Evolutionary conservation across 1,284 basidiomycete genomes (phyloP).

Genomic region (Rhizopogon parksii): DNA sequence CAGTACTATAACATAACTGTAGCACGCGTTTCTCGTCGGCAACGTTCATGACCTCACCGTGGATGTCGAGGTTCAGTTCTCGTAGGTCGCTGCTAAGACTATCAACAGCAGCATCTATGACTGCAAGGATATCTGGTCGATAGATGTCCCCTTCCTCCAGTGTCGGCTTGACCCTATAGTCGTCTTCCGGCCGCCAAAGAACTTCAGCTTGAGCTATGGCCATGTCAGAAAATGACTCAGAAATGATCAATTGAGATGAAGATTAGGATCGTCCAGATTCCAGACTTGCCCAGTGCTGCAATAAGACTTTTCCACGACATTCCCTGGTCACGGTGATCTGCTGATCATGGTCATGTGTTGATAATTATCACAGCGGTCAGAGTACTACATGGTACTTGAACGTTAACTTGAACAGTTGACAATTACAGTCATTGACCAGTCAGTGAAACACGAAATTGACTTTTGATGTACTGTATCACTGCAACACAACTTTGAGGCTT

Average conservation of each 20-base stretch:
- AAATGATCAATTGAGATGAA: not conserved
- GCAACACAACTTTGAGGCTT: no score
- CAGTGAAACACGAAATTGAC: no score
- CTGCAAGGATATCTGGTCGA: conserved; percentile 38
- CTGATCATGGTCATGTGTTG: no score
- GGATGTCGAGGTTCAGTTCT: conserved; percentile 61
- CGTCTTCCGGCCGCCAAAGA: conserved; percentile 24
- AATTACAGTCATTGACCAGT: no score
- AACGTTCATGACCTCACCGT: conserved; percentile 33
- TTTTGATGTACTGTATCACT: no score
- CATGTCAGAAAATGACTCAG: not conserved
- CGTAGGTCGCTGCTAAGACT: conserved; percentile 48
- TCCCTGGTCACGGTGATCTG: no score
- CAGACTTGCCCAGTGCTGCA: no score
- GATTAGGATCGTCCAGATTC: not conserved
- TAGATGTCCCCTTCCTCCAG: conserved; percentile 19
- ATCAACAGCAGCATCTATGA: conserved; percentile 52
- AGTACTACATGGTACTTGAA: no score
- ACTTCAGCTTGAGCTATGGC: conserved; percentile 6
- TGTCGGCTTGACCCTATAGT: conserved; percentile 15
- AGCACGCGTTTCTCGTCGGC: not conserved
- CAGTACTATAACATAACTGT: not conserved
- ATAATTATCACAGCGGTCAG: no score
- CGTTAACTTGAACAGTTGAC: no score
- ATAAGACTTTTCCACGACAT: no score